Evolutionary conservation across 2,329 filamentous ascomycete genomes (phyloP).

Genomic region (Fusarium succisae): DNA sequence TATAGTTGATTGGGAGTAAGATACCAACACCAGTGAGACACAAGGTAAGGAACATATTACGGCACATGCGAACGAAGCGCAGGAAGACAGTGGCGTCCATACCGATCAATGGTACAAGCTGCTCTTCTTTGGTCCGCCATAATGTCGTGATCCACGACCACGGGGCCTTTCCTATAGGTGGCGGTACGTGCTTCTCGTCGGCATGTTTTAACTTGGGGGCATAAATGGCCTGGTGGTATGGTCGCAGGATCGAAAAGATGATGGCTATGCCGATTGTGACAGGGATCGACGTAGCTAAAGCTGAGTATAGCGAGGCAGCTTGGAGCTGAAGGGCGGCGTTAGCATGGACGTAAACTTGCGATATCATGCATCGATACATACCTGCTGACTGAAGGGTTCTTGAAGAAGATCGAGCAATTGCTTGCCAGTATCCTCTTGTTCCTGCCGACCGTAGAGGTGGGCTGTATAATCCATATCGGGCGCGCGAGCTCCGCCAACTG

Average conservation of each 20-base stretch:
- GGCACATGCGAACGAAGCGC: conserved; percentile 88
- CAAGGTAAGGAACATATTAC: conserved; percentile 84
- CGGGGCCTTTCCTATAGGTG: conserved; percentile 84
- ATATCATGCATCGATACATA: conserved; percentile 42
- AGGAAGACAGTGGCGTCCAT: conserved; percentile 93
- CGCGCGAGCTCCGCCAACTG: conserved; percentile 38
- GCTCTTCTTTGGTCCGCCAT: conserved; percentile 78
- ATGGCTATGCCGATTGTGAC: conserved; percentile 78
- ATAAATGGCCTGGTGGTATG: conserved; percentile 92
- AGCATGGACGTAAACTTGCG: background rate
- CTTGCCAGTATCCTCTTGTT: conserved; percentile 48
- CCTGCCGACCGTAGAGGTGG: conserved; percentile 18
- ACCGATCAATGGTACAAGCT: conserved; percentile 83
- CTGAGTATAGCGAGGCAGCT: conserved; percentile 73
- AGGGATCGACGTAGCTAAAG: conserved; percentile 81
- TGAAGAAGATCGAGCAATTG: conserved; percentile 60
- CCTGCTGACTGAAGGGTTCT: conserved; percentile 60
- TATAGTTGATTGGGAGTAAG: conserved; percentile 82
- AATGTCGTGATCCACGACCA: conserved; percentile 89
- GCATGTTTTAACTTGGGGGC: conserved; percentile 93
- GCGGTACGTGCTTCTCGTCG: conserved; percentile 88
- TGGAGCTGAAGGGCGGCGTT: conserved; percentile 35
- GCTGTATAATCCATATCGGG: conserved; percentile 36
- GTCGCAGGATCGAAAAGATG: conserved; percentile 87
- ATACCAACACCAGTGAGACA: conserved; percentile 78